Evolutionary conservation across 257 asterid species (phyloP), one percentile per base, ranked within the genome.

Genomic region (Haberlea rhodopensis): DNA sequence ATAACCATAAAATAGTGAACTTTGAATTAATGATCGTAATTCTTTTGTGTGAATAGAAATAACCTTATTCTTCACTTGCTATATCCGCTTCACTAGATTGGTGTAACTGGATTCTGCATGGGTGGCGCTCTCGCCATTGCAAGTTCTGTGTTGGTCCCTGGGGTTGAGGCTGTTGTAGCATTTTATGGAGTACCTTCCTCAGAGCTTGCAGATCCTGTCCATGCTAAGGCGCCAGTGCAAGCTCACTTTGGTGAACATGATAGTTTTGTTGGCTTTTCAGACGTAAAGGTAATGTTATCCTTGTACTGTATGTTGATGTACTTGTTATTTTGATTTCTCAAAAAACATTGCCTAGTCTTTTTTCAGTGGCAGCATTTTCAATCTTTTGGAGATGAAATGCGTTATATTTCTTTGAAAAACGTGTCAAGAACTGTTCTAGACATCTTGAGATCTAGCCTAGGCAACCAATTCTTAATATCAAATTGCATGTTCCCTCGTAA

Each of bases 31-130:
- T 58, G 13, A 18, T 48, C 20, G 19, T 29, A 24, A 43, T 23
- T 61, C 25, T 52, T 27, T 54, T 6, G 26, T 22, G 4, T 28
- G 21, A 31, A n/a, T 46, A 27, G 21, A 55, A 56, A n/a, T 26
- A n/a, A 57, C 62, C 52, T 26, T 2, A 23, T 23, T 18, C 51
- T n/a, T 21, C 51, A 20, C 71, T 68, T 49, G 53, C 11, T 10
- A 31, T 16, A 52, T 53, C 69, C 63, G 40, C 60, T 15, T 25
- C 8, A 34, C 51, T 75, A 94, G 99, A 78, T 86, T 75, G 99
- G 97, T 28, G 95, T 89, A n/a, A 87, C 95, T 62, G 96, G 99
- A 68, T 94, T 71, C 78, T 94, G 99, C 86, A 87, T 94, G 99
- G 99, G 97, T 45, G 99, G 97, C 52, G 97, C 99, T 74, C 96